Base-by-base conservation (phyloP, 495 filamentous ascomycete genomes). In the Parachaetomium inaequale region DNA sequence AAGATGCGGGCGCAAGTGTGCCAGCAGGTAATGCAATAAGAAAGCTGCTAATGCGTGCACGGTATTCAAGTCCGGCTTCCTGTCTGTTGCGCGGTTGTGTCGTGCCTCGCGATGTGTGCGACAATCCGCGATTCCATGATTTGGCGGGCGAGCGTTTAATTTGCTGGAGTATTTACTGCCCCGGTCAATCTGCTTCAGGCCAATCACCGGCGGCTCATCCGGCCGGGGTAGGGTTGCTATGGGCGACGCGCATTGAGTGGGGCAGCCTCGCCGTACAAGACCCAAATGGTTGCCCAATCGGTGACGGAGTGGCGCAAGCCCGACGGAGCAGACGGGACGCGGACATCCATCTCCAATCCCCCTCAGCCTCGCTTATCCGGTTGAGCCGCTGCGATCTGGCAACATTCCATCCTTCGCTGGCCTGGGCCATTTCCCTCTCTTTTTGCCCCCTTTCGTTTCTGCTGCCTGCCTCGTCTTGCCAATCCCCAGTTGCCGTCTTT, bases 161-260 rank as follows among this genome's bases (percentile, higher is more conserved):
- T 59, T 64, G 58, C 21, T 32, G 42, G 50, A 51, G 49, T 64
- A 64, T 64, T 64, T 56, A 61, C 63, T 25, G 28, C 43, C 55
- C 50, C 32, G 19, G 42, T 46, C 7, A 34, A n/a, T 8, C 23
- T 2, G 29, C 23, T 4, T 25, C 10, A 21, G 17, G 32, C 66
- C 66, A 68, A 68, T 58, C 40, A 63, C 15, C n/a, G 14, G 11
- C 19, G 6, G 19, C 26, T 7, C 1, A 31, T 25, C 10, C 1
- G 32, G 11, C 42, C 10, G 23, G 40, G 29, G 40, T 23, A 12
- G 25, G 36, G 66, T 68, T 68, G 66, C 58, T 34, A 64, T 28
- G 66, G 63, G 58, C 60, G 60, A 68, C 66, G 56, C 43, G 59
- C 51, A 50, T 34, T n/a, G 19, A n/a, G 61, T 40, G 61, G 29